A percentile compares a stretch with the other conserved stretches of the same genome.
These are phyloP conservation scores for Malbranchea zuffiana DNA, from an alignment of 2,329 filamentous ascomycete genomes.

Conservation along the genomic window DNA sequence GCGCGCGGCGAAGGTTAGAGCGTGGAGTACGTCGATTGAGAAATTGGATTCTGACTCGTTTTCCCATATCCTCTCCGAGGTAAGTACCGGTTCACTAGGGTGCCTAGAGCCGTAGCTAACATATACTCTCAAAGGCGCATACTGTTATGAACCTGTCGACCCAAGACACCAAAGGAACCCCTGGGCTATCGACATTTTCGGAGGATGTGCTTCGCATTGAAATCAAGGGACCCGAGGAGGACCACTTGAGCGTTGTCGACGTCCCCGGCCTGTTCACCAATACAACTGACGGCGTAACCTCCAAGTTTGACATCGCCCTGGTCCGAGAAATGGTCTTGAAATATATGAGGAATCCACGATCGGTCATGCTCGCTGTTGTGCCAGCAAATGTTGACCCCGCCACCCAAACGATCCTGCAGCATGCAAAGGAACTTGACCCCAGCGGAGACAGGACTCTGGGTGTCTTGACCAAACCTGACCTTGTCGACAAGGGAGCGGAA, in stretches of 20 bases:
- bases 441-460: conserved; percentile 23
- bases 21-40: conserved; percentile 19
- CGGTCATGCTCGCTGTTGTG: conserved; percentile 48
- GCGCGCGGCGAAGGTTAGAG: conserved; percentile 15
- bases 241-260: conserved; percentile 36
- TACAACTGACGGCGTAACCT: conserved; percentile 7
- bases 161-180: conserved; percentile 6
- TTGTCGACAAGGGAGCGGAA: conserved; percentile 18
- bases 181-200: conserved; percentile 26
- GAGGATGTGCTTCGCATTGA: conserved; percentile 35
- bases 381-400: conserved; percentile 42
- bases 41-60: conserved; percentile 18
- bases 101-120: neutral
- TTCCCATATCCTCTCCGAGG: conserved; percentile 20
- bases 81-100: conserved; percentile 11
- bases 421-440: conserved; percentile 17
- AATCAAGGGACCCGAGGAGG: conserved; percentile 32
- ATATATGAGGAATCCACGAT: conserved; percentile 48
- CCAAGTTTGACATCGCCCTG: conserved; percentile 17
- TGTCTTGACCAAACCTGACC: conserved; percentile 27
- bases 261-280: conserved; percentile 37
- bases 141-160: conserved; percentile 20
- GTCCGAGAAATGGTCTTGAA: conserved; percentile 7
- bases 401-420: conserved; percentile 47
- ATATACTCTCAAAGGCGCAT: conserved; percentile 16